Percentiles rank a stretch among this genome's conserved stretches.
Evolutionary conservation across 441 rosid genomes (phyloP).

Genomic region (Adansonia madagascariensis): DNA sequence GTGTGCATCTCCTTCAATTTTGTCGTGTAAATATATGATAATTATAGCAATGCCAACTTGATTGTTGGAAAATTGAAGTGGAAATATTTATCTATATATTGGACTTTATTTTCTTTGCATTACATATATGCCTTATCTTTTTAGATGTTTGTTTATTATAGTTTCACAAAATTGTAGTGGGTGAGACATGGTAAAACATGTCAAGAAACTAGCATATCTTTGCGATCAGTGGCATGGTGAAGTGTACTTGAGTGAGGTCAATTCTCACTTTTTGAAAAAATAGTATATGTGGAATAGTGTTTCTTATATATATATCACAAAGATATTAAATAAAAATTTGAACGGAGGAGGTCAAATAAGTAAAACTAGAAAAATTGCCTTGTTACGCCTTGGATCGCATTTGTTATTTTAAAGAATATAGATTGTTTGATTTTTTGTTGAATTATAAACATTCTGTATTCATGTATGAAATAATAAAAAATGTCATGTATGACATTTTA

Average conservation of each 20-base stretch:
- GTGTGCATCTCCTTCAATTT: constrained; percentile 47
- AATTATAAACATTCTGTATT: background rate
- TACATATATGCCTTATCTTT: background rate
- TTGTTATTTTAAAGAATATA: background rate
- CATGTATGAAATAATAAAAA: background rate
- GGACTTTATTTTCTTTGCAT: background rate
- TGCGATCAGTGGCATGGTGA: background rate
- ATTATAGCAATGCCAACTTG: constrained; percentile 2
- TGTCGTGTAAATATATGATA: background rate
- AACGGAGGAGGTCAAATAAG: background rate
- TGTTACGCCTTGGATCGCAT: background rate
- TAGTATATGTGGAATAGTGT: background rate
- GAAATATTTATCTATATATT: background rate
- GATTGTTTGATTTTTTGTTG: background rate
- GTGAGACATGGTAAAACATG: background rate
- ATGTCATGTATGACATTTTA: background rate
- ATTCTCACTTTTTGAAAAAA: background rate
- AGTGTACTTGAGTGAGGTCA: background rate
- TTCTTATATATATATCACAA: background rate
- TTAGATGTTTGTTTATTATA: constrained; percentile 9
- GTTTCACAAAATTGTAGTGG: background rate
- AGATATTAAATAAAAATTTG: background rate
- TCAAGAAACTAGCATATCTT: background rate
- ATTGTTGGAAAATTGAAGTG: constrained; percentile 2
- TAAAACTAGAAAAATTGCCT: background rate